Evolutionary conservation across 2,329 filamentous ascomycete species (phyloP).

Genomic region (Pseudogymnoascus sp.): DNA sequence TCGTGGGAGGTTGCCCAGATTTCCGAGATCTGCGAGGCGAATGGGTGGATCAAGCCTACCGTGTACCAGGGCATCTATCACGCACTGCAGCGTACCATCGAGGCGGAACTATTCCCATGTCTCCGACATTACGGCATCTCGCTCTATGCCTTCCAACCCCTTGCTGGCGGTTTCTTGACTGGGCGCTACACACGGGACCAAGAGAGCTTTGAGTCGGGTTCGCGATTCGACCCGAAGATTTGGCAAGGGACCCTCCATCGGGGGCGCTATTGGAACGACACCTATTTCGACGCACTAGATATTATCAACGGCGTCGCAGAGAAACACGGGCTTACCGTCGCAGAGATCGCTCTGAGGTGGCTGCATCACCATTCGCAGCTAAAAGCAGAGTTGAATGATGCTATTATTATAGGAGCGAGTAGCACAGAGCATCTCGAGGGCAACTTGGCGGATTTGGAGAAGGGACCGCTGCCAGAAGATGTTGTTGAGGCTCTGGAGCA

Average conservation of each 20-base stretch:
- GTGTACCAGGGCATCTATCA: slow-evolving; percentile 32
- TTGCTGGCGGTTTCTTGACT: slow-evolving; percentile 38
- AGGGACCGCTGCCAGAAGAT: background rate
- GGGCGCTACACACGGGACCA: slow-evolving; percentile 29
- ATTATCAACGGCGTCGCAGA: slow-evolving; percentile 60
- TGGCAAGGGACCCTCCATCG: slow-evolving; percentile 45
- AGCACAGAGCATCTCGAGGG: slow-evolving; percentile 48
- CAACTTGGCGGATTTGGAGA: slow-evolving; percentile 36
- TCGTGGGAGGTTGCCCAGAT: slow-evolving; percentile 26
- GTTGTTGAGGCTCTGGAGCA: slow-evolving; percentile 23
- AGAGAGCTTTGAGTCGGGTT: slow-evolving; percentile 16
- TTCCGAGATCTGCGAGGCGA: slow-evolving; percentile 27
- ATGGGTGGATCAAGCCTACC: slow-evolving; percentile 29
- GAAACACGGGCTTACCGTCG: slow-evolving; percentile 59
- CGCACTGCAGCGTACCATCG: slow-evolving; percentile 40
- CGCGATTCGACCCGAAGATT: slow-evolving; percentile 33
- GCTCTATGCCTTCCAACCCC: slow-evolving; percentile 55
- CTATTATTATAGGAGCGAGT: slow-evolving; percentile 53
- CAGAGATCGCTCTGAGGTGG: slow-evolving; percentile 71
- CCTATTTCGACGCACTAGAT: slow-evolving; percentile 57
- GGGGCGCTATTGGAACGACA: slow-evolving; percentile 52
- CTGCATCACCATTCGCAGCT: slow-evolving; percentile 60
- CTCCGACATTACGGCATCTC: slow-evolving; percentile 52
- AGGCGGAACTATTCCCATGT: slow-evolving; percentile 52
- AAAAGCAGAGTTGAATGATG: slow-evolving; percentile 46